Percentiles rank a stretch among this genome's conserved stretches.
phyloP scores from a whole-genome alignment of 2,329 filamentous ascomycete species.

The Endothia cerciana region DNA sequence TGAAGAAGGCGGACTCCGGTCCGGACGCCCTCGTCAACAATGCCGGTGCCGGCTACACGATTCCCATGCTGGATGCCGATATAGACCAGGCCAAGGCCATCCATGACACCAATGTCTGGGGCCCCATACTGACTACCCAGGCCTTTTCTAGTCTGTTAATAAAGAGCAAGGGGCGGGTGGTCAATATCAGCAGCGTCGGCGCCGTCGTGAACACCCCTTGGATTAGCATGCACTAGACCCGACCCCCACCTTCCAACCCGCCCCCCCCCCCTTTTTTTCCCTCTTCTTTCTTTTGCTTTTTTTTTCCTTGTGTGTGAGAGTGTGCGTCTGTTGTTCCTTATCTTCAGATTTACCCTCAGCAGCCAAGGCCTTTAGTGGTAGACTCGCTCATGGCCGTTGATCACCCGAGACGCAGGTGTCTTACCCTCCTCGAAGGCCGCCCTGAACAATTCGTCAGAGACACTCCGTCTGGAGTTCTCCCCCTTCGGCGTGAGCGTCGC shows the following conservation, averaged over 20 bases:
- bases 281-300: no score
- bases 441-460: constrained; percentile 32
- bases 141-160: constrained; percentile 33
- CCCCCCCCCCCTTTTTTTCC: no score
- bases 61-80: constrained; percentile 34
- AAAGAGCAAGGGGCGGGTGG: constrained; percentile 33
- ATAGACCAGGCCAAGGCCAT: constrained; percentile 33
- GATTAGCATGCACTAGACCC: no score
- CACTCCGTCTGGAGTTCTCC: constrained; percentile 35
- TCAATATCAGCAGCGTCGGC: constrained; percentile 39
- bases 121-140: constrained; percentile 29
- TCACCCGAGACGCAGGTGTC: constrained; percentile 12
- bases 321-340: no score
- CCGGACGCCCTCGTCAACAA: constrained; percentile 21
- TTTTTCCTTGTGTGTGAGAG: no score
- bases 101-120: constrained; percentile 40
- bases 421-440: constrained; percentile 31
- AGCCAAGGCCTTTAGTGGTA: no score
- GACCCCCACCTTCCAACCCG: no score
- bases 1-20: no score
- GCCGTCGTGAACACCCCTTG: constrained; percentile 34
- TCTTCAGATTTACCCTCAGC: no score
- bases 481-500: constrained; percentile 36
- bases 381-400: no score
- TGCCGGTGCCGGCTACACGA: constrained; percentile 4